A percentile compares a stretch with the other conserved stretches of the same genome.
Conservation (phyloP, 2,329 filamentous ascomycete species). For the Pseudocercospora musae region DNA sequence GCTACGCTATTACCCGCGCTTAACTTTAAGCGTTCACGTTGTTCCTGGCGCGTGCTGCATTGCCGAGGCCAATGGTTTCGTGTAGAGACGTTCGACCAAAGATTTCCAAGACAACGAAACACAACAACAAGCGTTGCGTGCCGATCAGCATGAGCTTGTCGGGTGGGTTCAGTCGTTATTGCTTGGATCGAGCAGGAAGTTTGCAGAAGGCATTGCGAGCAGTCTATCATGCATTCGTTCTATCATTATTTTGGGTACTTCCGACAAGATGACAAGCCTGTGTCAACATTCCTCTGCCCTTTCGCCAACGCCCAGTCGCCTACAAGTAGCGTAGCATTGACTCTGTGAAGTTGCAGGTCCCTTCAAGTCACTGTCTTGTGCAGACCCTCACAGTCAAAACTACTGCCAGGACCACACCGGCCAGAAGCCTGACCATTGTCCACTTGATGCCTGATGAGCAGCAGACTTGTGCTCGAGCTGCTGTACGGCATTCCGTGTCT, state of each 20-base stretch:
- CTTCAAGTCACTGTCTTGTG: no score
- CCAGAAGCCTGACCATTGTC: conserved; percentile 1
- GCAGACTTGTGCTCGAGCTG: neutral
- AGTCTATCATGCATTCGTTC: neutral
- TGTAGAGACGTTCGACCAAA: neutral
- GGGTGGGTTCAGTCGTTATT: neutral
- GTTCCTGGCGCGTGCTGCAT: conserved; percentile 2
- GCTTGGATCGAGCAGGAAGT: neutral
- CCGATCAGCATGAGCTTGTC: neutral
- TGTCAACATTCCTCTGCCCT: neutral
- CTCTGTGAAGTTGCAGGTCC: neutral
- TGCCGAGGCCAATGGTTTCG: neutral
- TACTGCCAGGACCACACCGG: neutral
- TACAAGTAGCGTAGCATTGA: neutral
- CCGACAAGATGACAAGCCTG: neutral
- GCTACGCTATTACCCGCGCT: neutral
- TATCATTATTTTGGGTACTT: neutral
- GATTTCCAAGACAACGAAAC: neutral
- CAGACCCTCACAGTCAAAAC: neutral
- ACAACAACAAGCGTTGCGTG: neutral
- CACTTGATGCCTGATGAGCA: neutral
- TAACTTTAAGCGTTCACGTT: conserved; percentile 1
- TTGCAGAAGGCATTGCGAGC: neutral
- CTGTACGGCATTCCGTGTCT: neutral
- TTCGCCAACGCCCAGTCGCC: neutral